Conservation (phyloP, 169 alveolate genomes). For the Babesia microti region DNA sequence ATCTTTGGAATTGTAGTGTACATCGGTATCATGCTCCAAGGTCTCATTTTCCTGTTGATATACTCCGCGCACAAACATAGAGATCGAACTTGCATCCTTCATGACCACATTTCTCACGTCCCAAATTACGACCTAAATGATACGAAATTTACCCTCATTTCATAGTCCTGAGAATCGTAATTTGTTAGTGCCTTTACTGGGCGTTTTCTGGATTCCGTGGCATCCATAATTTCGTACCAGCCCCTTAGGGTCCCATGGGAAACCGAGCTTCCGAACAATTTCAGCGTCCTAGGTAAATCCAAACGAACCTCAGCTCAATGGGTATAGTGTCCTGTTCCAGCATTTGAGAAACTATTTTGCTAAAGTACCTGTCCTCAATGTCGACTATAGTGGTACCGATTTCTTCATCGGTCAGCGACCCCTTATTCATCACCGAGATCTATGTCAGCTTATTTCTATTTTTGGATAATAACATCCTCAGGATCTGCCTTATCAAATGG, state of each 20-base stretch:
- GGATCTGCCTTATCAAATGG: no score
- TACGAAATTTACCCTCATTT: constrained; percentile 49
- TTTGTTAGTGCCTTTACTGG: constrained; percentile 66
- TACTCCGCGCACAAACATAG: constrained; percentile 71
- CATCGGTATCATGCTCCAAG: constrained; percentile 66
- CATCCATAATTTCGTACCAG: constrained; percentile 73
- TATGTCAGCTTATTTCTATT: no score
- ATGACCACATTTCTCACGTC: constrained; percentile 67
- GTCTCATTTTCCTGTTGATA: constrained; percentile 67
- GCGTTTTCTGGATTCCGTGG: constrained; percentile 64
- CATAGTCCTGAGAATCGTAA: constrained; percentile 72
- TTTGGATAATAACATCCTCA: no score
- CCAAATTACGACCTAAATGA: constrained; percentile 68
- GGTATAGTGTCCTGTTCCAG: constrained; percentile 64
- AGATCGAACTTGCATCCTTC: constrained; percentile 67
- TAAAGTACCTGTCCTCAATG: constrained; percentile 77
- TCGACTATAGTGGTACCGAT: constrained; percentile 77
- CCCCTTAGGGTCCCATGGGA: constrained; percentile 78
- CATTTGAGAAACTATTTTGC: constrained; percentile 60
- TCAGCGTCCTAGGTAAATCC: constrained; percentile 32
- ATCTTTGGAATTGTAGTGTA: constrained; percentile 77
- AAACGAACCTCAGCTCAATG: constrained; percentile 53
- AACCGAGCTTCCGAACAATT: constrained; percentile 56
- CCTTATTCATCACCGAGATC: constrained; percentile 66
- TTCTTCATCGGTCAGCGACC: constrained; percentile 68